phyloP scores from a whole-genome alignment of 768 basidiomycete genomes.

The Chalciporus sphaerocephalus region DNA sequence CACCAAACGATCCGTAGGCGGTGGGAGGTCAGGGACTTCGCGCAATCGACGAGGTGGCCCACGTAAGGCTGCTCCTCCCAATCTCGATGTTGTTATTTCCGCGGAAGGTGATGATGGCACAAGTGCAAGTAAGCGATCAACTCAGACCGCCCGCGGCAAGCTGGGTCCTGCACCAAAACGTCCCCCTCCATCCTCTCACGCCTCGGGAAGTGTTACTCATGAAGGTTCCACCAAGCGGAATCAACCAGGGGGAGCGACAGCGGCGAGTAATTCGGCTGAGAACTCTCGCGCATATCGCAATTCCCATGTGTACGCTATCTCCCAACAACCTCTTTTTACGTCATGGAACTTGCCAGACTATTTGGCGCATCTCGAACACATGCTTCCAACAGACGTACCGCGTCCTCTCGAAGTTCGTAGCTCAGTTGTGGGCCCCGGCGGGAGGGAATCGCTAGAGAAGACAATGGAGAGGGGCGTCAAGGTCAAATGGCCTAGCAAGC shows the following conservation, averaged over 20 bases:
- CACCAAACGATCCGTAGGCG: conserved; percentile 25
- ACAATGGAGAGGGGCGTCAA: conserved; percentile 75
- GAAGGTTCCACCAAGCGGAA: conserved; percentile 51
- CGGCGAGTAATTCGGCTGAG: conserved; percentile 40
- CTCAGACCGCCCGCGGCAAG: conserved; percentile 40
- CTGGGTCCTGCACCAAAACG: conserved; percentile 29
- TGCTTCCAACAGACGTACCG: conserved; percentile 74
- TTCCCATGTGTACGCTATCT: conserved; percentile 74
- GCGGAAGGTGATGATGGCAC: conserved; percentile 65
- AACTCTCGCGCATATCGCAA: conserved; percentile 67
- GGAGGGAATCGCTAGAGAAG: conserved; percentile 54
- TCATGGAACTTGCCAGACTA: conserved; percentile 95
- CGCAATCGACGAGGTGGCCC: conserved; percentile 32
- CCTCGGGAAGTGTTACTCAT: conserved; percentile 31
- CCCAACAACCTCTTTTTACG: conserved; percentile 73
- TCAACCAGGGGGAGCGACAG: conserved; percentile 35
- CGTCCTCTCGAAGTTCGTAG: conserved; percentile 69
- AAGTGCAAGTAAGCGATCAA: conserved; percentile 33
- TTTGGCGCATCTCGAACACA: conserved; percentile 77
- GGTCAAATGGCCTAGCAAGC: conserved; percentile 90
- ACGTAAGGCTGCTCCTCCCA: conserved; percentile 21
- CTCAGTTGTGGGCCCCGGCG: conserved; percentile 37
- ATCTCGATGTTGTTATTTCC: conserved; percentile 20
- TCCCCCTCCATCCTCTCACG: conserved; percentile 29
- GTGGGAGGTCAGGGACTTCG: conserved; percentile 24